Evolutionary conservation across 2,329 filamentous ascomycete species (phyloP).

Genomic region (Hymenoscyphus fructigenus): DNA sequence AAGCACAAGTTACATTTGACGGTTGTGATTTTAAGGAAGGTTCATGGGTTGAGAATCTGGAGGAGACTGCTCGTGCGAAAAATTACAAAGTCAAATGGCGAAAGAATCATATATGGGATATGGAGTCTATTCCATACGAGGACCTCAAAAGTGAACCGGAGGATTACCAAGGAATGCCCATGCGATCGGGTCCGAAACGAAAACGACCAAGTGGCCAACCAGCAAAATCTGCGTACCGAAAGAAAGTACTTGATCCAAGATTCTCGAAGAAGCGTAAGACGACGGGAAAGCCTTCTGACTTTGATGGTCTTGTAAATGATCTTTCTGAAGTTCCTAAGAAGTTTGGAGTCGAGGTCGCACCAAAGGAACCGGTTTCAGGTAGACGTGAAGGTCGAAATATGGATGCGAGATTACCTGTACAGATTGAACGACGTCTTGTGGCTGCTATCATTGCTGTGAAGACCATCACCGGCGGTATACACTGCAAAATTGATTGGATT

Average conservation of each 20-base stretch:
- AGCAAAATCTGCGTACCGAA: constrained; percentile 7
- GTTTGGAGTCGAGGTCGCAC: constrained; percentile 25
- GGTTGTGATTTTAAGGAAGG: constrained; percentile 16
- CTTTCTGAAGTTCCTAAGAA: constrained; percentile 18
- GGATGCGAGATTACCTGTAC: constrained; percentile 36
- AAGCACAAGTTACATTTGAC: neutral
- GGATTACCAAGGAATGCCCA: constrained; percentile 10
- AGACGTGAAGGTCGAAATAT: constrained; percentile 32
- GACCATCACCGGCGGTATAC: constrained; percentile 59
- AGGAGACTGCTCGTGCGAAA: neutral
- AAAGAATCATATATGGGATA: constrained; percentile 41
- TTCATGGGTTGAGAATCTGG: constrained; percentile 17
- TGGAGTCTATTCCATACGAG: constrained; percentile 45
- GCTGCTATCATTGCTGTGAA: constrained; percentile 58
- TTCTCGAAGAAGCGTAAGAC: constrained; percentile 25
- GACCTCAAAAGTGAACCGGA: constrained; percentile 37
- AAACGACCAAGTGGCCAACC: neutral
- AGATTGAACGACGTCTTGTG: constrained; percentile 50
- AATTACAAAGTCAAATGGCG: constrained; percentile 26
- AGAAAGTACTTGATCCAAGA: constrained; percentile 3
- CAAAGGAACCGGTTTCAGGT: constrained; percentile 15
- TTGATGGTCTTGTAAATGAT: constrained; percentile 28
- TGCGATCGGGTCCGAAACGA: neutral
- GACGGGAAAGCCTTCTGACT: constrained; percentile 27
- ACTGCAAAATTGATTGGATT: constrained; percentile 61